A percentile compares a stretch with the other conserved stretches of the same genome.
phyloP scores from a whole-genome alignment of 176 grass and related monocot genomes.

The Oryza nivara region DNA sequence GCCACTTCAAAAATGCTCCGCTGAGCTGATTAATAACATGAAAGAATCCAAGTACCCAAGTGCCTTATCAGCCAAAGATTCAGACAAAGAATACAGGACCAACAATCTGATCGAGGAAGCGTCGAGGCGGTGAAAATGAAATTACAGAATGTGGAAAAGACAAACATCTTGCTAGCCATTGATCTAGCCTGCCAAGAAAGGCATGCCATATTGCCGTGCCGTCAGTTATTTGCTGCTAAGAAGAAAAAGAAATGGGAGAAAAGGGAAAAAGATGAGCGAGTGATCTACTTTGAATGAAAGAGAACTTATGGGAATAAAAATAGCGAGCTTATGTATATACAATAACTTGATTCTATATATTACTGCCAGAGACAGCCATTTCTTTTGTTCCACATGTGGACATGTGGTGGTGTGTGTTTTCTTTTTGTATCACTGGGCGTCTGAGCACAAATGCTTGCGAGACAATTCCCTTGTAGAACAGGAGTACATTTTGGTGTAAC shows the following conservation, averaged over 20 bases:
- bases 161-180: conserved; percentile 8
- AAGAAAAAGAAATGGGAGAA: not conserved
- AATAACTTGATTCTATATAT: conserved; percentile 40
- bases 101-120: conserved; percentile 23
- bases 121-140: conserved; percentile 26
- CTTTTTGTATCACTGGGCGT: not conserved
- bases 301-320: conserved; percentile 39
- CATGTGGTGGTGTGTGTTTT: not conserved
- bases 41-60: conserved; percentile 26
- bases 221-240: conserved; percentile 28
- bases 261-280: not conserved
- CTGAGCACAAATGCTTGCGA: not conserved
- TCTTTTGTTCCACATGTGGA: conserved; percentile 11
- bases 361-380: conserved; percentile 20
- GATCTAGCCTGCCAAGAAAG: conserved; percentile 22
- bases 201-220: not conserved
- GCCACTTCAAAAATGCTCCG: conserved; percentile 28
- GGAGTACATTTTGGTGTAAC: conserved; percentile 18
- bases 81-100: not conserved
- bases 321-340: conserved; percentile 54
- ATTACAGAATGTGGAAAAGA: not conserved
- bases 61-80: conserved; percentile 22
- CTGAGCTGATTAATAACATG: conserved; percentile 35
- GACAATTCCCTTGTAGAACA: conserved; percentile 15
- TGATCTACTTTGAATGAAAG: conserved; percentile 20